Conservation (phyloP, 2,329 filamentous ascomycete species). For the Ramularia collo-cygni region DNA sequence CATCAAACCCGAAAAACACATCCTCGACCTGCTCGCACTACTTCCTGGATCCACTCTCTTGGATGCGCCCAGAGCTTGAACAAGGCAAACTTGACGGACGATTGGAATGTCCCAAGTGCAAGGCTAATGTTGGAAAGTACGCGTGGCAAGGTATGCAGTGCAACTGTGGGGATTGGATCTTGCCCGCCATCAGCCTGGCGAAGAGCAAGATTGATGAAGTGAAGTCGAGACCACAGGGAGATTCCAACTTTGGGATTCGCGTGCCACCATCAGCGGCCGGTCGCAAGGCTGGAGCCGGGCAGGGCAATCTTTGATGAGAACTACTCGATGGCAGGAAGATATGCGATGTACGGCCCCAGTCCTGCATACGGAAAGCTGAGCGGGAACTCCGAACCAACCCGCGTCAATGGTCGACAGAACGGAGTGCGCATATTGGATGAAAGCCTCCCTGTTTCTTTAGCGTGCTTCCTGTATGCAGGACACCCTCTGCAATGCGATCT, state of each 20-base stretch:
- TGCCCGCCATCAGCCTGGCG: slow-evolving; percentile 81
- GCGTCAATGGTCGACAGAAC: too few species aligned
- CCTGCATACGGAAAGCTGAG: too few species aligned
- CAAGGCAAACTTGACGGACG: slow-evolving; percentile 76
- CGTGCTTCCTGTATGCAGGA: too few species aligned
- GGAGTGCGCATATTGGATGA: too few species aligned
- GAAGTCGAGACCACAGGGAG: slow-evolving; percentile 19
- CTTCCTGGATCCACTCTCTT: slow-evolving; percentile 86
- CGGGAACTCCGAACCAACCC: too few species aligned
- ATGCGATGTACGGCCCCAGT: too few species aligned
- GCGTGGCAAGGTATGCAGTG: slow-evolving; percentile 95
- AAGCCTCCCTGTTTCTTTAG: too few species aligned
- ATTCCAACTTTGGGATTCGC: slow-evolving; percentile 28
- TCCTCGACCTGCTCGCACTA: slow-evolving; percentile 65
- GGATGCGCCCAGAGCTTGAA: slow-evolving; percentile 87
- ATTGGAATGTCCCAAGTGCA: slow-evolving; percentile 79
- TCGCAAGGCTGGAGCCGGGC: slow-evolving; percentile 9
- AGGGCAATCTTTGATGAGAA: slow-evolving; percentile 17
- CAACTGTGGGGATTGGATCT: slow-evolving; percentile 83
- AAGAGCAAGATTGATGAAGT: slow-evolving; percentile 75
- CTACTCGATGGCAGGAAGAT: too few species aligned
- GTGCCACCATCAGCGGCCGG: slow-evolving; percentile 24
- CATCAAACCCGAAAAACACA: slow-evolving; percentile 17
- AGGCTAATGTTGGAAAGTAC: slow-evolving; percentile 80
- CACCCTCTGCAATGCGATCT: too few species aligned